Evolutionary conservation across 768 basidiomycete species (phyloP), one percentile per base, ranked within the genome.

Genomic region (Macrolepiota dolichaula): DNA sequence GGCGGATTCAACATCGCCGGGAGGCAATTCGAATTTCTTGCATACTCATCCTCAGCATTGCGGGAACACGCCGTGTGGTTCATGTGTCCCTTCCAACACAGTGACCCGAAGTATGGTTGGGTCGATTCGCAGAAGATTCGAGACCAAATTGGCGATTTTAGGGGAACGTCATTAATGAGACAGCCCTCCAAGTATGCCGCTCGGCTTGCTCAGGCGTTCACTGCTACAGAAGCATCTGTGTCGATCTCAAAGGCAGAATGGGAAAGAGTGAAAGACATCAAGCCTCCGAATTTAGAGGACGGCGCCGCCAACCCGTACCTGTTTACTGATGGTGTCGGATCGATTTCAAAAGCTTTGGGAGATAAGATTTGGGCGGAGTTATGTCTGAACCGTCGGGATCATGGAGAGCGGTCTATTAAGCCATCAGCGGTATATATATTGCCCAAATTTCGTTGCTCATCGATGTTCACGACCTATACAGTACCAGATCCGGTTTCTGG

Each of bases 61-160:
- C 83, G 87, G 25, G 83, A 89, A 61, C 92, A 94, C 67, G 82
- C 89, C 0, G 92, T 94, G 5, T 94, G 92, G 92, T 93, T 89
- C 64, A 74, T 94, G 68, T 77, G 76, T 49, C 83, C 87, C 0
- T 93, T 94, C 72, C 15, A 73, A 12, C 76, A 83, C 62, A 71
- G 74, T 3, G 59, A 69, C 35, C 65, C 67, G 3, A 69, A 69
- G 9, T 75, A 74, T 35, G 81, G 79, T 0, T 54, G 53, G 38
- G 77, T 94, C 27, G 80, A 79, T 10, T 82, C 89, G 0, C 75
- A 81, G 42, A 72, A 62, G 11, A 92, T 96, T 59, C 81, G 92
- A 17, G 63, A 74, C 11, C 74, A 78, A 1, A 76, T 94, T 11
- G 93, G 93, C 3, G 79, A 91, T 66, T 95, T 94, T 68, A 71